Base-by-base conservation (phyloP, 805 yeast species). In the Saccharomyces kudriavzevii region DNA sequence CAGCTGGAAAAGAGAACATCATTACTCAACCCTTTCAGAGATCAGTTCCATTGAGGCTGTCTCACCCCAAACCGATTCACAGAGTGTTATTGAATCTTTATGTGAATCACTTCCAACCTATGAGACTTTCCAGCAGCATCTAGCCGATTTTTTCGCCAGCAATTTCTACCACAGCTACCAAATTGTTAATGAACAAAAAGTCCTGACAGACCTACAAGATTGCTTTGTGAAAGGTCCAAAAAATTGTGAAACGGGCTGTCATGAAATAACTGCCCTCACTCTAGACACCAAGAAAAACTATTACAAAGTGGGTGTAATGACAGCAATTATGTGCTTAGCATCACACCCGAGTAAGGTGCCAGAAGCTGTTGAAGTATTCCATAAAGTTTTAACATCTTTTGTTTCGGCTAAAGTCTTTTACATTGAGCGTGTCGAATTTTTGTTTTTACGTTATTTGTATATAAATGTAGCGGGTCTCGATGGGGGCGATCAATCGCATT, bases 271-370 rank as follows among this genome's bases (percentile, higher is more conserved):
- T 35, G 45, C 53, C 5, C 31, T 58, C 11, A 45, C 30, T 17
- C 52, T 57, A 1, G 50, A 50, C 20, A 45, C 29, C 47, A 58
- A 56, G 50, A 52, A 58, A 28, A 58, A 58, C 24, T 58, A 52
- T 48, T 58, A 51, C 47, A 49, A 49, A 17, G 51, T 58, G 29
- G 60, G 57, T 6, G 47, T 58, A 20, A 52, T 58, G 40, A 56
- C 59, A 3, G 53, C 50, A 35, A 58, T 58, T 22, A 8, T 58
- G 50, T 49, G 50, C 24, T 11, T 58, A 5, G 46, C 49, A 8
- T 49, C 43, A 13, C 49, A 46, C 40, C 52, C 45, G 20, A 48
- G 35, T n/a, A 40, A 51, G 17, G 45, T 55, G 3, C 50, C 59
- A 20, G 52, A 48, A 14, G 51, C 56, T 4, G 11, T 54, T 6